Base-by-base conservation (phyloP, 768 basidiomycete species). In the Trametes meyenii region DNA sequence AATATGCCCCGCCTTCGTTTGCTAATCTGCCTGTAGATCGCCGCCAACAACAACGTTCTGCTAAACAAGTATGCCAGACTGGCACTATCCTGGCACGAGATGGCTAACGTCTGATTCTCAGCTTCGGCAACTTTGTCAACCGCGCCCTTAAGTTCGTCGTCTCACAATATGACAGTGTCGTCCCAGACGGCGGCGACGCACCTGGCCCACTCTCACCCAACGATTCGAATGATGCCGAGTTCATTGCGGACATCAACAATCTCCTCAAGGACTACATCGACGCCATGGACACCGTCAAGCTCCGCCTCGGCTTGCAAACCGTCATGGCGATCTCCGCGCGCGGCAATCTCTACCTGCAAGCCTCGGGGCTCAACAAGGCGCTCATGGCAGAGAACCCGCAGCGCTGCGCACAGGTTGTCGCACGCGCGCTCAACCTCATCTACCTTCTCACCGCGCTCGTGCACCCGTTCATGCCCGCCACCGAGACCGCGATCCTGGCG, bases 101-200 rank as follows among this genome's bases (percentile, higher is more conserved):
- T 3, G 29, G 29, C 29, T 33, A 33, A 33, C 29, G 29, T 33
- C 29, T 33, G 3, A 8, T 35, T 50, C 19, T 40, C 55, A 94
- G 92, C 77, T 91, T 99, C 68, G 97, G 97, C 45, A 99, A 99
- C 78, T 98, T 97, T 68, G 91, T 98, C 65, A 99, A 99, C 74
- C 90, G 97, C 26, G 81, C 85, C 17, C 79, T 98, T 71, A 98
- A 98, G 75, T 99, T 99, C 71, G 84, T 94, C 33, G 84, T 89
- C 6, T 89, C 92, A 5, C 93, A 94, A 71, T 96, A 89, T 71
- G 83, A 86, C 55, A 76, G 90, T 50, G 75, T 89, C 44, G 80
- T 98, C 39, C 95, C 96, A 0, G 92, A 96, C 52, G 83, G 90
- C 40, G 81, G 79, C 17, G 90, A 93, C 64, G 76, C 77, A 19